Percentiles rank a stretch among this genome's conserved stretches.
Conservation (phyloP, 139 green algal genomes). For the Pycnococcus provasolii region DNA sequence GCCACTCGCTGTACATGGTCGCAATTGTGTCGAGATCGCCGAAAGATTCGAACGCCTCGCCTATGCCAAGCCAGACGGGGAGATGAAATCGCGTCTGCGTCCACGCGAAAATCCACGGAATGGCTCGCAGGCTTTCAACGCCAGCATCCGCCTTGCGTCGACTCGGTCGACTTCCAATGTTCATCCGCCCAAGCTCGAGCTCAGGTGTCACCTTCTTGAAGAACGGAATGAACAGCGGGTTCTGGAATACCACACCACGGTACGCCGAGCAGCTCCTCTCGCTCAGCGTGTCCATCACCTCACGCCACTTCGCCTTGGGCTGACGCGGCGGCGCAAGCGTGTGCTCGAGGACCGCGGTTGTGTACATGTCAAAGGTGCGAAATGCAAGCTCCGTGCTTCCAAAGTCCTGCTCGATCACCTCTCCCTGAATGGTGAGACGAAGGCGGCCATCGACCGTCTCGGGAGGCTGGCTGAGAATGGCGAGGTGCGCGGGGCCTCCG, state of each 20-base stretch:
- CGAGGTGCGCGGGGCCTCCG: constrained; percentile 73
- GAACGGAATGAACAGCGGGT: constrained; percentile 78
- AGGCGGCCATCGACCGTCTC: constrained; percentile 36
- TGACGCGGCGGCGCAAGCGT: constrained; percentile 50
- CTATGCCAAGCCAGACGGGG: constrained; percentile 90
- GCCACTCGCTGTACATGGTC: constrained; percentile 91
- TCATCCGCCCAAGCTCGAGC: constrained; percentile 86
- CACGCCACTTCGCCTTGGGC: constrained; percentile 49
- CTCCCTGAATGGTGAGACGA: constrained; percentile 30
- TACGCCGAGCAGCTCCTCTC: constrained; percentile 51
- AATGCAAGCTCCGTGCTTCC: constrained; percentile 69
- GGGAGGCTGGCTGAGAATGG: constrained; percentile 77
- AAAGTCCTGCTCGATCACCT: constrained; percentile 82
- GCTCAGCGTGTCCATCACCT: constrained; percentile 67
- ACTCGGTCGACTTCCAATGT: constrained; percentile 78
- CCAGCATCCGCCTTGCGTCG: constrained; percentile 29
- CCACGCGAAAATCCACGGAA: constrained; percentile 94
- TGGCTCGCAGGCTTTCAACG: constrained; percentile 62
- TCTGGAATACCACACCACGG: constrained; percentile 54
- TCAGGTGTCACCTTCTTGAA: constrained; percentile 81
- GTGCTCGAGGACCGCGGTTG: constrained; percentile 67
- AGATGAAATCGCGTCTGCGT: constrained; percentile 87
- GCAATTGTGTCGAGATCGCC: constrained; percentile 48
- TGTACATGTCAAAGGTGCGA: constrained; percentile 79
- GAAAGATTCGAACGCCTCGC: constrained; percentile 54